These are phyloP conservation scores for Solanum chmielewskii DNA, from an alignment of 257 asterid species.

Conservation along the genomic window DNA sequence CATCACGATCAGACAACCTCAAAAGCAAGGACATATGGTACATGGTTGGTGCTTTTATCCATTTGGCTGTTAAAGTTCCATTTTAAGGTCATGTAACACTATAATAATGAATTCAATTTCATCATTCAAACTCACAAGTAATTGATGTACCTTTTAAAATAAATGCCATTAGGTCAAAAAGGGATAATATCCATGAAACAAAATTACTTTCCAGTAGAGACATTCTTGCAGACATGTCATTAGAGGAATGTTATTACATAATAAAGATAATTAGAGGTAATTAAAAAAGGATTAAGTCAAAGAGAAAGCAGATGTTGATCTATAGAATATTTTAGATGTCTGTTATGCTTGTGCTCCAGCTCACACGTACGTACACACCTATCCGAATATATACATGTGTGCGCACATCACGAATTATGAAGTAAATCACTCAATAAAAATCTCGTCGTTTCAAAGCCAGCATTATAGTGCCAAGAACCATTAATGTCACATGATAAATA, in stretches of 20 bases:
- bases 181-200: background rate
- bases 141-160: background rate
- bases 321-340: background rate
- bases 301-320: background rate
- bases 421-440: background rate
- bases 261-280: background rate
- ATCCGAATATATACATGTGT: background rate
- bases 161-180: background rate
- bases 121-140: background rate
- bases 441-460: background rate
- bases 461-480: background rate
- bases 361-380: background rate
- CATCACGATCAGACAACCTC: background rate
- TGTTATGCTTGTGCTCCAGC: background rate
- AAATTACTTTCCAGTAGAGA: background rate
- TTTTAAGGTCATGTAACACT: background rate
- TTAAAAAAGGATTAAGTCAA: background rate
- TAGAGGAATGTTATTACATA: background rate
- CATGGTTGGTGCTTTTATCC: background rate
- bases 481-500: background rate
- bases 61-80: background rate
- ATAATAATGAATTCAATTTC: background rate
- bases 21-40: background rate
- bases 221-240: background rate
- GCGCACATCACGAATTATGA: background rate